Conservation (phyloP, 129 eudicot species). For the Helianthus annuus region HanXRQr2.0-SUNRISE NC_035448.2:195085597-195086096, state of each 20-base stretch:
- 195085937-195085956: slow-evolving; percentile 65
- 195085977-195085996: slow-evolving; percentile 73
- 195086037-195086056: slow-evolving; percentile 73
- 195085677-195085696: too few relatives aligned
- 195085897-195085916: not conserved
- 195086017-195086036: slow-evolving; percentile 68
- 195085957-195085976: slow-evolving; percentile 77
- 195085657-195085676: too few relatives aligned
- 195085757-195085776: not conserved
- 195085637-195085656: too few relatives aligned
- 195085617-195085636: too few relatives aligned
- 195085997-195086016: slow-evolving; percentile 66
- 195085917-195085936: not conserved
- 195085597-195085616: too few relatives aligned
- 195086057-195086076: slow-evolving; percentile 72
- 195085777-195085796: too few relatives aligned
- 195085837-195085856: too few relatives aligned
- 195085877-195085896: not conserved
- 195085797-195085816: too few relatives aligned
- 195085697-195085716: too few relatives aligned
- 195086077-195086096: slow-evolving; percentile 65
- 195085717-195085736: too few relatives aligned
- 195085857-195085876: too few relatives aligned
- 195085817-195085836: too few relatives aligned
- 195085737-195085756: not conserved